These are phyloP conservation scores for Candida parachauliodes DNA, from an alignment of 805 yeast genomes.

Conservation along the genomic window DNA sequence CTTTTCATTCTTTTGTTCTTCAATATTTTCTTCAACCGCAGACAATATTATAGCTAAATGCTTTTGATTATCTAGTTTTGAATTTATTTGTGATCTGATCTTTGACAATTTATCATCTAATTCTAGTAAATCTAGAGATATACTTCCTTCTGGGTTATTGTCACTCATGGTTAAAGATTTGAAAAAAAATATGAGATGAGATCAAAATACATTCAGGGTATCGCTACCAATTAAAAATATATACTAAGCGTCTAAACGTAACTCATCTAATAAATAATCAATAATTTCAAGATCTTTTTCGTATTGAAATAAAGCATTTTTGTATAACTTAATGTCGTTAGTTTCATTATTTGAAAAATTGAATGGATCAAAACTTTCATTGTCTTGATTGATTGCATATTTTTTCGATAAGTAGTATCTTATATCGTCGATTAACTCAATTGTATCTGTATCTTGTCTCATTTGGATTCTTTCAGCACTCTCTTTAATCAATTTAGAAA, in stretches of 20 bases:
- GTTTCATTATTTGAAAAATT: constrained; percentile 11
- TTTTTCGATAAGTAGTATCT: constrained; percentile 54
- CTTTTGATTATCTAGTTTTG: constrained; percentile 85
- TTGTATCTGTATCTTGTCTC: constrained; percentile 74
- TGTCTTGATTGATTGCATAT: constrained; percentile 25
- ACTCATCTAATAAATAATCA: constrained; percentile 23
- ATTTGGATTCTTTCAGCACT: constrained; percentile 53
- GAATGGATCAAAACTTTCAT: constrained; percentile 22
- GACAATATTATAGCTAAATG: constrained; percentile 77
- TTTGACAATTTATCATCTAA: constrained; percentile 62
- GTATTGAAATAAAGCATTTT: constrained; percentile 16
- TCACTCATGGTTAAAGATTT: constrained; percentile 18
- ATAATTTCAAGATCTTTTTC: constrained; percentile 27
- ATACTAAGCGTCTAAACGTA: constrained; percentile 28
- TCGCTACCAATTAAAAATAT: constrained; percentile 2
- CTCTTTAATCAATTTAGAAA: constrained; percentile 25
- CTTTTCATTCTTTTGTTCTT: constrained; percentile 56
- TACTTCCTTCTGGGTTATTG: constrained; percentile 38
- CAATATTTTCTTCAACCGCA: constrained; percentile 87
- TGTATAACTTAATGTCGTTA: constrained; percentile 17
- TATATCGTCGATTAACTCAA: constrained; percentile 76
- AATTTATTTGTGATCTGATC: constrained; percentile 66
- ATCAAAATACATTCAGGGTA: background rate
- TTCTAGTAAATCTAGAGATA: constrained; percentile 37
- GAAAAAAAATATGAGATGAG: constrained; percentile 7